phyloP scores from a whole-genome alignment of 306 rosid species.

The Alnus glutinosa region DNA sequence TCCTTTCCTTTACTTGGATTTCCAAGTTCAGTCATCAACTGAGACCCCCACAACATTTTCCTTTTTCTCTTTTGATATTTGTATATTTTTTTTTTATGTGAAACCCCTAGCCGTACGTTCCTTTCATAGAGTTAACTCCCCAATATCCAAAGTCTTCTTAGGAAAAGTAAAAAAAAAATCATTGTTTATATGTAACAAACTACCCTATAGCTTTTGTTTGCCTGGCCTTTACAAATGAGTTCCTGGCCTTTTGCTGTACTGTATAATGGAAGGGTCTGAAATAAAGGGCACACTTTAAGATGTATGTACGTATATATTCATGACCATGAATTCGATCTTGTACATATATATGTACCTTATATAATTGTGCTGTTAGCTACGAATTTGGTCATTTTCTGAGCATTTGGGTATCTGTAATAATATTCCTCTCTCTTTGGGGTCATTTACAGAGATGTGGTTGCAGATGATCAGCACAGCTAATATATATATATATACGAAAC shows the following conservation, averaged over 20 bases:
- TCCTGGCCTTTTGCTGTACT: not conserved
- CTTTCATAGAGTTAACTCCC: not conserved
- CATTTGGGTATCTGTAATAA: not conserved
- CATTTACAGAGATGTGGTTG: too few species aligned
- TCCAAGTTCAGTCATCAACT: constrained; percentile 37
- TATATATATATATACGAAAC: too few species aligned
- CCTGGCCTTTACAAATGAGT: not conserved
- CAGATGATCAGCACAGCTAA: too few species aligned
- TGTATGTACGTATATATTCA: constrained; percentile 24
- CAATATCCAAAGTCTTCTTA: not conserved
- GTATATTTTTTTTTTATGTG: not conserved
- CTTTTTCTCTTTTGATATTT: not conserved
- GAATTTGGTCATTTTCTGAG: not conserved
- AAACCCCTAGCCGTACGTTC: not conserved
- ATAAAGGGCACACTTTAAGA: constrained; percentile 42
- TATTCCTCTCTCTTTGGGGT: too few species aligned
- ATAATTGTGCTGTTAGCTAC: not conserved
- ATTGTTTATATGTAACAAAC: constrained; percentile 1
- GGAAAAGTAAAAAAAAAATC: constrained; percentile 1
- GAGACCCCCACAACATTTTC: not conserved
- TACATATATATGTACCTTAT: not conserved
- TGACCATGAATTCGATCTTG: constrained; percentile 29
- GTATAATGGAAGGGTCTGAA: constrained; percentile 25
- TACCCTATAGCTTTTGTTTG: constrained; percentile 19
- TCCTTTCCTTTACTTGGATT: constrained; percentile 74